Conservation (phyloP, 2,329 filamentous ascomycete species). For the Talaromyces sp. region DNA sequence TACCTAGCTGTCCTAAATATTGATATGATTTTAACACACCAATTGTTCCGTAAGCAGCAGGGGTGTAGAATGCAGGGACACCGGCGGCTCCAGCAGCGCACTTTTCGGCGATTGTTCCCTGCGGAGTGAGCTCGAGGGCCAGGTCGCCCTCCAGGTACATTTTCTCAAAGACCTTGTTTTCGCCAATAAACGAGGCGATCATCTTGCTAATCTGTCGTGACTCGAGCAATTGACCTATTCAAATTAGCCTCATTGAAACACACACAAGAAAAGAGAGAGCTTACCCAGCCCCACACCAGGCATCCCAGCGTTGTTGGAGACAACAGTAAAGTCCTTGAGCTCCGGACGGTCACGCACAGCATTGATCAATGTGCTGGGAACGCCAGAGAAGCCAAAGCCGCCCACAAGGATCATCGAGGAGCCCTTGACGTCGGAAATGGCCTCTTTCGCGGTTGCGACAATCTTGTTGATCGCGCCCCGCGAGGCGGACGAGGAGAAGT, state of each 20-base stretch:
- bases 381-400: constrained; percentile 71
- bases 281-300: constrained; percentile 65
- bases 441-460: constrained; percentile 62
- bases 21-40: constrained; percentile 14
- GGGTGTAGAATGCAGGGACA: constrained; percentile 81
- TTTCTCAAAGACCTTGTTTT: constrained; percentile 79
- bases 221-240: constrained; percentile 58
- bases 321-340: constrained; percentile 60
- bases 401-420: constrained; percentile 67
- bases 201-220: constrained; percentile 69
- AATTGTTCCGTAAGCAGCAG: constrained; percentile 73
- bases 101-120: constrained; percentile 82
- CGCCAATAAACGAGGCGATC: constrained; percentile 69
- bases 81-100: constrained; percentile 79
- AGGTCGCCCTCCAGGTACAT: constrained; percentile 83
- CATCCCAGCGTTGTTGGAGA: constrained; percentile 77
- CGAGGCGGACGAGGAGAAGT: constrained; percentile 60
- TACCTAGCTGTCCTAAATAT: background rate
- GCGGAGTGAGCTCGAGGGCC: constrained; percentile 80
- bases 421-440: constrained; percentile 66
- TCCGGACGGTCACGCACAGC: constrained; percentile 57
- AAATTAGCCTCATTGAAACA: background rate
- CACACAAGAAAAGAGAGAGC: background rate
- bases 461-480: constrained; percentile 69
- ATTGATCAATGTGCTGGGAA: constrained; percentile 46